Percentiles rank a stretch among this genome's conserved stretches.
Conservation (phyloP, 192 early-diverging fungal species). For the Rhizophagus clarus region DNA sequence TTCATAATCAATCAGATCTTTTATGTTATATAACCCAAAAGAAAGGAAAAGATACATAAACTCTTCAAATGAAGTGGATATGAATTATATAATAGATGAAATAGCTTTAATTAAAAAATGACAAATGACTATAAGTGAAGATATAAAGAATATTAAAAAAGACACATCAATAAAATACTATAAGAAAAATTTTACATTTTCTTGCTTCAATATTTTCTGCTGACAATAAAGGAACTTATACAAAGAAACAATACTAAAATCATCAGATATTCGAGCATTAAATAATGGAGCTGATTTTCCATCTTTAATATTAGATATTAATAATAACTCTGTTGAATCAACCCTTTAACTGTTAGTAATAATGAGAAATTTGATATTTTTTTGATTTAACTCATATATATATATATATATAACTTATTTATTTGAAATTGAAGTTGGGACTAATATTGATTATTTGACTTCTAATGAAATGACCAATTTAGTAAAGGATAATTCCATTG, state of each 20-base stretch:
- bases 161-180: conserved; percentile 90
- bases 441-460: conserved; percentile 9
- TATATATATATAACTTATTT: neutral
- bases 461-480: neutral
- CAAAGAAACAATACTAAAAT: conserved; percentile 39
- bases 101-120: conserved; percentile 88
- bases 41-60: conserved; percentile 56
- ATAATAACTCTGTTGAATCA: neutral
- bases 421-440: conserved; percentile 3
- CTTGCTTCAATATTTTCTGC: conserved; percentile 81
- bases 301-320: conserved; percentile 2
- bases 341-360: conserved; percentile 7
- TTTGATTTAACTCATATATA: neutral
- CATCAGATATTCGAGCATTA: neutral
- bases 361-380: conserved; percentile 16
- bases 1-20: conserved; percentile 85
- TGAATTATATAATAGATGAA: conserved; percentile 65
- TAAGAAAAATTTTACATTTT: conserved; percentile 92
- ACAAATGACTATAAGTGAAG: conserved; percentile 83
- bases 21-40: conserved; percentile 87
- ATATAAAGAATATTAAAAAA: conserved; percentile 82
- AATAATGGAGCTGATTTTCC: neutral
- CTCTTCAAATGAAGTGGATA: conserved; percentile 49
- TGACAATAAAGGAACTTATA: conserved; percentile 50
- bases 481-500: neutral